Evolutionary conservation across 768 basidiomycete species (phyloP).

Genomic region (Russula brevipes): DNA sequence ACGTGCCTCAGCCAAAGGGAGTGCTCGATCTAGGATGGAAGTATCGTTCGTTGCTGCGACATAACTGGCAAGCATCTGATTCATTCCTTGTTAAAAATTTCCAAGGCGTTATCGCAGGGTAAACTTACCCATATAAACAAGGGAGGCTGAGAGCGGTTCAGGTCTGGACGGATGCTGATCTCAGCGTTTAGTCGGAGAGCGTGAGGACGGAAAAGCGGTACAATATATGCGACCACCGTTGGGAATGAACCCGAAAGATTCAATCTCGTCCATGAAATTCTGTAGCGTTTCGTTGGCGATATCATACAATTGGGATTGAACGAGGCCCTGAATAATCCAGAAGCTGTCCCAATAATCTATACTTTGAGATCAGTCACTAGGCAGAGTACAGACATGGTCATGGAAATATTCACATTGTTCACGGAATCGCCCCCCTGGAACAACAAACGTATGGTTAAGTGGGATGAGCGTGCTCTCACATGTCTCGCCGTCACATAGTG

Average conservation of each 20-base stretch:
- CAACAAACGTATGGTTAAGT: constrained; percentile 84
- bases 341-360: constrained; percentile 64
- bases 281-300: constrained; percentile 74
- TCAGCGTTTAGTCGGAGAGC: not conserved
- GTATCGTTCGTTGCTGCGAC: constrained; percentile 65
- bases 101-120: not conserved
- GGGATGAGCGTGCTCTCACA: constrained; percentile 88
- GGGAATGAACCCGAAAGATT: constrained; percentile 82
- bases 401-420: constrained; percentile 63
- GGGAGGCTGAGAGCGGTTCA: constrained; percentile 91
- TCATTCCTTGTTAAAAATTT: not conserved
- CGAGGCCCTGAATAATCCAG: constrained; percentile 86
- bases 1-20: constrained; percentile 77
- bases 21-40: constrained; percentile 66
- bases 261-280: constrained; percentile 94
- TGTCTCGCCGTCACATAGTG: constrained; percentile 50
- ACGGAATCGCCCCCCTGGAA: constrained; percentile 83
- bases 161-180: constrained; percentile 40
- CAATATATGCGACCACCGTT: constrained; percentile 93
- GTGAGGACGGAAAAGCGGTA: constrained; percentile 27
- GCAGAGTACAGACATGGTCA: not conserved
- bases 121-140: constrained; percentile 68
- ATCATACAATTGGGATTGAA: constrained; percentile 69
- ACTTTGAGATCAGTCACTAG: not conserved
- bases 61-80: constrained; percentile 86